Base-by-base conservation (phyloP, 306 rosid genomes). In the Crotalaria pallida region DNA sequence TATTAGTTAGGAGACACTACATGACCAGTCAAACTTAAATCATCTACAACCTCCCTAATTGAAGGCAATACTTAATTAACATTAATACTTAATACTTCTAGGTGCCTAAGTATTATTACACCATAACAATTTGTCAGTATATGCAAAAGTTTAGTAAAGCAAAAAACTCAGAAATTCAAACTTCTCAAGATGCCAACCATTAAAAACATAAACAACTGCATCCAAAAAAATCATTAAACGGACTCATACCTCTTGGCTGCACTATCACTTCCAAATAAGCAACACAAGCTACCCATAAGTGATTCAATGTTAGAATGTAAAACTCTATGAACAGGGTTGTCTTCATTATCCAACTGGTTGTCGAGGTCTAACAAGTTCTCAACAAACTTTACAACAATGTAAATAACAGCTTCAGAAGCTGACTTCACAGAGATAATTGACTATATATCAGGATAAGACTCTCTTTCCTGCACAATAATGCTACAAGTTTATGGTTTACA, bases 361-460 rank as follows among this genome's bases (percentile, higher is more conserved):
- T 84, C 92, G 72, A 82, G 89, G 79, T 62, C 85, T 75, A 93
- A 82, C 33, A 93, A 75, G 89, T 90, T 93, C 63, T 87, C 92
- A 47, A 87, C 87, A 59, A 93, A 93, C 79, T 84, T 84, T 22
- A 93, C 83, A 82, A 88, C 97, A 73, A 85, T 82, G 31, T 76
- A 77, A 69, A 85, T 58, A 78, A 88, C 81, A 52, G 89, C 84
- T 82, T 90, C 89, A 77, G 98, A 81, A 73, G 96, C 96, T 8
- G 96, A 74, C 21, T 71, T 58, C 53, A 85, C 77, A 0, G 84
- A 60, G 36, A 90, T 73, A 79, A 93, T 84, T 64, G 94, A 90
- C 58, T 82, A 91, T 64, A 93, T 90, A 82, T 90, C 94, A 45
- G 96, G 88, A 93, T 81, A 45, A 93, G 96, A 67, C 82, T 87